Percentiles rank a stretch among this genome's conserved stretches.
These are phyloP conservation scores for Penicillium sp. DNA, from an alignment of 2,329 filamentous ascomycete species.

Conservation along the genomic window DNA sequence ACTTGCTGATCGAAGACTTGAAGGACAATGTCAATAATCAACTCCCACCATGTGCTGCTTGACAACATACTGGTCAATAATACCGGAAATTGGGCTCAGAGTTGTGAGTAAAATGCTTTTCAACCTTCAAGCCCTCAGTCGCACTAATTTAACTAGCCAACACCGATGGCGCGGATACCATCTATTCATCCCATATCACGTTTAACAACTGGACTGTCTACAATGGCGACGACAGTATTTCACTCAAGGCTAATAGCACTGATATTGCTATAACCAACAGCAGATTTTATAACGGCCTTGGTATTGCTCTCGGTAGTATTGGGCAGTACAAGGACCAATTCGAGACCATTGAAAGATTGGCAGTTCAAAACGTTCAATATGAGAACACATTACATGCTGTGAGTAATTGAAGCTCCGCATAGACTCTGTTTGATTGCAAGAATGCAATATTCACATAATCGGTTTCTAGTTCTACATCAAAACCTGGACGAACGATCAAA, in stretches of 20 bases:
- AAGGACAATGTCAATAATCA: constrained; percentile 55
- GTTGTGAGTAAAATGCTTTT: constrained; percentile 7
- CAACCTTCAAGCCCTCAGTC: background rate
- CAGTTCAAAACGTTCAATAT: constrained; percentile 51
- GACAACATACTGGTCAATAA: constrained; percentile 58
- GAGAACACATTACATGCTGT: constrained; percentile 50
- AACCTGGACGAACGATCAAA: constrained; percentile 58
- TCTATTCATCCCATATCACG: constrained; percentile 55
- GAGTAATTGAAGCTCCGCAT: background rate
- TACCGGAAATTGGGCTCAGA: constrained; percentile 18
- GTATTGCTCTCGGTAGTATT: constrained; percentile 60
- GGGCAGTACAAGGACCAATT: constrained; percentile 55
- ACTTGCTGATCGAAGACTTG: background rate
- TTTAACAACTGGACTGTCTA: constrained; percentile 54
- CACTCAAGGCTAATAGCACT: constrained; percentile 58
- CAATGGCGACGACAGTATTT: constrained; percentile 58
- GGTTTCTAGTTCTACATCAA: constrained; percentile 51
- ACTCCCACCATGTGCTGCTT: constrained; percentile 51
- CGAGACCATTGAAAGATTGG: constrained; percentile 55
- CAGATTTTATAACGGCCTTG: constrained; percentile 53
- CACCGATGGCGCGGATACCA: constrained; percentile 57
- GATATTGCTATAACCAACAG: constrained; percentile 56
- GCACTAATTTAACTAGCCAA: constrained; percentile 20
- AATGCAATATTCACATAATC: background rate
- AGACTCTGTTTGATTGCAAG: too few relatives aligned